Base-by-base conservation (phyloP, 2,329 filamentous ascomycete genomes). In the Neonectria coccinea region DNA sequence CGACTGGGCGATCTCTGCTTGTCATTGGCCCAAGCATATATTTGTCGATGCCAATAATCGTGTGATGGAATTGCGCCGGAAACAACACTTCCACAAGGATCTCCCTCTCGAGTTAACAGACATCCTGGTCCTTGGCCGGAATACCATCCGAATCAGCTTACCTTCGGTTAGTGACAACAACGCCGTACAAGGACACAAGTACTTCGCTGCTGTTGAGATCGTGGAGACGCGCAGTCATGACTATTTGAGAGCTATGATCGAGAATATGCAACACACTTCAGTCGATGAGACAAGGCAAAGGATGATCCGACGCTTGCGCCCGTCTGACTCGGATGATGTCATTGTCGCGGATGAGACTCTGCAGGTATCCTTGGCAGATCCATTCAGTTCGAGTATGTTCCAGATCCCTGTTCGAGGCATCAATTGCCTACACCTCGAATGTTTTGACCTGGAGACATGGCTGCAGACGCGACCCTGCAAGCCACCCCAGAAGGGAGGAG, bases 391-490 rank as follows among this genome's bases (percentile, higher is more conserved):
- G 1, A 80, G 74, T 12, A 84, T 96, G 11, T 94, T 92, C 75
- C 81, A 86, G 5, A 83, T 85, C 0, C 95, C 96, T 1, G 92
- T 90, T 2, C 90, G 94, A 29, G 89, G 93, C 27, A 80, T 73
- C 8, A 71, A 77, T 3, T 99, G 96, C 76, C 81, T 82, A 25
- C 95, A 99, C 75, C 82, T 91, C 39, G 93, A 97, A 75, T 97
- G 94, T 75, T 97, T 98, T 75, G 95, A 98, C 76, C 87, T 97
- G 8, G 86, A 91, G 20, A 94, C 88, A 1, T 98, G 93, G 82
- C 85, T 99, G 9, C 78, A 83, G 14, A 92, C 91, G 5, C 88
- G 92, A 45, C 82, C 83, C 5, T 79, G 80, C 14, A 85, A 84
- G 65, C 76, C 79, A 5, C 39, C 67, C 4, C 60, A 59, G n/a